phyloP scores from a whole-genome alignment of 345 rosid genomes.

The Populus deltoides region DNA sequence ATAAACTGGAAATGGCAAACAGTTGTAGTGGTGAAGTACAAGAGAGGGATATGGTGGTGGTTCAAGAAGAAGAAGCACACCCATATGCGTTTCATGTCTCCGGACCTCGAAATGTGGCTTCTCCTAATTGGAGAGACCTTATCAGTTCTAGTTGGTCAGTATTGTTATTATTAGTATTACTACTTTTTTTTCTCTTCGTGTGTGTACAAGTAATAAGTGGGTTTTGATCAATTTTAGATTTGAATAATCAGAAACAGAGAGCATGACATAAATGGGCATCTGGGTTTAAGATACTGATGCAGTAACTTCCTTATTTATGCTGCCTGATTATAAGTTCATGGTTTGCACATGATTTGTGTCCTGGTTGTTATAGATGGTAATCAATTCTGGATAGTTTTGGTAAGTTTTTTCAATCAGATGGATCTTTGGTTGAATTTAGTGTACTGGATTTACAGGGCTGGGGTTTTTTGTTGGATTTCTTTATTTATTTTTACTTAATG shows the following conservation, averaged over 20 bases:
- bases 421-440: not conserved
- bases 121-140: constrained; percentile 96
- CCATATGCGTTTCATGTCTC: constrained; percentile 92
- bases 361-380: not conserved
- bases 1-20: not conserved
- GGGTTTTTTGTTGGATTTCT: not conserved
- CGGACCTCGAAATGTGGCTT: constrained; percentile 80
- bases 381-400: not conserved
- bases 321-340: not conserved
- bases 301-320: not conserved
- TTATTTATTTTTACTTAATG: not conserved
- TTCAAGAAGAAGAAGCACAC: constrained; percentile 52
- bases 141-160: constrained; percentile 87
- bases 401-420: not conserved
- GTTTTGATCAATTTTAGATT: not conserved
- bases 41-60: not conserved
- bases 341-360: not conserved
- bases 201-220: not conserved
- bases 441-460: not conserved
- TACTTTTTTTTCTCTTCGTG: not conserved
- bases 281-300: not conserved
- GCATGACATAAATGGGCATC: not conserved
- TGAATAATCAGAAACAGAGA: not conserved
- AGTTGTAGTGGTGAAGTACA: not conserved
- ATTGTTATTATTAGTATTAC: not conserved